phyloP scores from a whole-genome alignment of 2,329 filamentous ascomycete genomes.

The Rhynchosporium graminicola region DNA sequence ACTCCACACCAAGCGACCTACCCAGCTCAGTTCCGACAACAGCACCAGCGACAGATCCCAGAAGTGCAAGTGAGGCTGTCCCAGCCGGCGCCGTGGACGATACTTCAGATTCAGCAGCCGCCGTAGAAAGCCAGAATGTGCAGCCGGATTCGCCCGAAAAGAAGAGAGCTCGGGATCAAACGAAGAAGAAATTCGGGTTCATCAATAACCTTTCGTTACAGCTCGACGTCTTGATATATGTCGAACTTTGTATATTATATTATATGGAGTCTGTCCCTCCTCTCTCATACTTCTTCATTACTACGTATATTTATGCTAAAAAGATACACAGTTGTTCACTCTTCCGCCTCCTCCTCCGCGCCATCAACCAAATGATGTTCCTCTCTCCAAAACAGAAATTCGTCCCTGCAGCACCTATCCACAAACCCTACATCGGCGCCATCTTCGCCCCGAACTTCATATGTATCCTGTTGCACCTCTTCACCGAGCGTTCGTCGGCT shows the following conservation, averaged over 20 bases:
- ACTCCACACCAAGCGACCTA: constrained; percentile 46
- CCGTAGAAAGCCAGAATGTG: constrained; percentile 17
- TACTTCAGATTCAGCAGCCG: not conserved
- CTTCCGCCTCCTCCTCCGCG: constrained; percentile 60
- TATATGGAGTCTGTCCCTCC: constrained; percentile 65
- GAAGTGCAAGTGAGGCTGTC: constrained; percentile 5
- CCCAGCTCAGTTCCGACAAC: constrained; percentile 27
- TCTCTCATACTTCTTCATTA: not conserved
- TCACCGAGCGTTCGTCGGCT: constrained; percentile 56
- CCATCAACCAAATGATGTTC: constrained; percentile 61
- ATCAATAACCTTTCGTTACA: constrained; percentile 60
- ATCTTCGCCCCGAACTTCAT: constrained; percentile 60
- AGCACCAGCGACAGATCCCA: constrained; percentile 2
- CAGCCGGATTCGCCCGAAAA: constrained; percentile 30
- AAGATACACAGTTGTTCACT: constrained; percentile 58
- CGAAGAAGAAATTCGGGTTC: constrained; percentile 57
- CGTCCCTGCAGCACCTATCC: constrained; percentile 55
- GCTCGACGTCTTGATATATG: constrained; percentile 64
- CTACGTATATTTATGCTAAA: constrained; percentile 17
- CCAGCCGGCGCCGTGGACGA: not conserved
- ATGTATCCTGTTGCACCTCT: constrained; percentile 61
- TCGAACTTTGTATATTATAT: constrained; percentile 65
- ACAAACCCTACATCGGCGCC: constrained; percentile 56
- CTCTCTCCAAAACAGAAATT: constrained; percentile 60
- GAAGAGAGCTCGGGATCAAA: constrained; percentile 43